Evolutionary conservation across 768 basidiomycete species (phyloP).

Genomic region (Tricholoma sp.): DNA sequence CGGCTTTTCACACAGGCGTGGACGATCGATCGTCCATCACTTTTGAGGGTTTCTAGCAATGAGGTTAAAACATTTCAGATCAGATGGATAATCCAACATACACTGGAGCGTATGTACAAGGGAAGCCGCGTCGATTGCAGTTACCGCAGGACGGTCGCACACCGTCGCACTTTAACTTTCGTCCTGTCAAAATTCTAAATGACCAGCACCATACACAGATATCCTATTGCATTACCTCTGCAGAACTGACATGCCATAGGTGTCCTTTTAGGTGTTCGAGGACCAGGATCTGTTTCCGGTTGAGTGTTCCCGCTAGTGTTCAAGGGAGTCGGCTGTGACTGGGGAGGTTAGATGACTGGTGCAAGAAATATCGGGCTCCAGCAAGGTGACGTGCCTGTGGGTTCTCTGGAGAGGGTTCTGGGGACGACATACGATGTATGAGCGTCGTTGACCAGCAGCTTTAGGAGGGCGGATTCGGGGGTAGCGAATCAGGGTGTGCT

Average conservation of each 20-base stretch:
- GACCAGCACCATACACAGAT: background rate
- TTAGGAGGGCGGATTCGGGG: background rate
- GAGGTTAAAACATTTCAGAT: constrained; percentile 20
- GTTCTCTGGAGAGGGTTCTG: constrained; percentile 1
- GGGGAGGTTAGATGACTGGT: background rate
- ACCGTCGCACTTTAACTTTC: constrained; percentile 74
- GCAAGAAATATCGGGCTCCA: background rate
- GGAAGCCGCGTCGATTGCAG: constrained; percentile 53
- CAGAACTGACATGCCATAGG: constrained; percentile 76
- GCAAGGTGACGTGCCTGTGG: constrained; percentile 7
- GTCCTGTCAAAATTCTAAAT: constrained; percentile 34
- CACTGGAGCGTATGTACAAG: constrained; percentile 64
- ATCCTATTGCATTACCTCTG: constrained; percentile 38
- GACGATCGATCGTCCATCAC: background rate
- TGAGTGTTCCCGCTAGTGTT: constrained; percentile 3
- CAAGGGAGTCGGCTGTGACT: constrained; percentile 3
- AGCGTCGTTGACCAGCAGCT: background rate
- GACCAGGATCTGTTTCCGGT: background rate
- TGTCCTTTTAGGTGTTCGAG: constrained; percentile 37
- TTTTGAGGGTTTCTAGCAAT: constrained; percentile 18
- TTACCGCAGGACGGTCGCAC: constrained; percentile 57
- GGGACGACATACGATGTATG: constrained; percentile 10
- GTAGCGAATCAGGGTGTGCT: background rate
- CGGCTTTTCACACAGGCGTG: background rate
- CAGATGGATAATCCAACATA: constrained; percentile 31